Evolutionary conservation across 179 eudicot species (phyloP), one percentile per base, ranked within the genome.

Genomic region (Corrigiola litoralis): DNA sequence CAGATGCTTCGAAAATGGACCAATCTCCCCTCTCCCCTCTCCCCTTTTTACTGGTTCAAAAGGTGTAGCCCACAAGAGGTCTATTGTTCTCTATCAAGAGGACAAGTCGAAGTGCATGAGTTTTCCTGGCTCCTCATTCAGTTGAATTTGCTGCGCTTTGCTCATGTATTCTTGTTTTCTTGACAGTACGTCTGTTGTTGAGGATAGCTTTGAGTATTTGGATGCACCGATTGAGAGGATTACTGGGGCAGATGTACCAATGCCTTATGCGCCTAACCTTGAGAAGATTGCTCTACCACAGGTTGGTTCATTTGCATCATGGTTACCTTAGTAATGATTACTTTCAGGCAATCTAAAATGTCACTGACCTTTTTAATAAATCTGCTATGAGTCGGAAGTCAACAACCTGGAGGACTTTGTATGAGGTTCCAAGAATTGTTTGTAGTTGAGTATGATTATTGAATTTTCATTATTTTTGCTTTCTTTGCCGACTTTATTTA

Each of bases 181-280:
- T 64, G 69, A 32, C 76, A 76, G 80, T 62, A 63, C 78, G 45
- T 64, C 65, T 31, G 80, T 80, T 61, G 69, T 76, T 25, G 78
- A 80, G 60, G 83, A 76, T 60, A 76, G 83, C 75, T 80, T 76
- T 70, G 83, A 72, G 58, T 80, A 80, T 54, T 81, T 80, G 16
- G 83, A 80, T 66, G 80, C 83, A 9, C 81, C 83, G 4, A 64
- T 80, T 49, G 83, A 80, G 64, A 69, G 83, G 75, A 80, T 80
- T 18, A 40, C 78, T 49, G 83, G 80, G 6, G 83, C 83, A n/a
- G 83, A 80, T 60, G 60, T 80, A 36, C 80, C 80, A 25, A 80
- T 80, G 80, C 83, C 81, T 37, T 76, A 80, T 52, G 80, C 83
- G 9, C 66, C 78, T 14, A 80, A 76, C 61, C 54, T 80, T 34